Base-by-base conservation (phyloP, 108 stramenopile species). In the Pseudonitzschia pungens region DNA sequence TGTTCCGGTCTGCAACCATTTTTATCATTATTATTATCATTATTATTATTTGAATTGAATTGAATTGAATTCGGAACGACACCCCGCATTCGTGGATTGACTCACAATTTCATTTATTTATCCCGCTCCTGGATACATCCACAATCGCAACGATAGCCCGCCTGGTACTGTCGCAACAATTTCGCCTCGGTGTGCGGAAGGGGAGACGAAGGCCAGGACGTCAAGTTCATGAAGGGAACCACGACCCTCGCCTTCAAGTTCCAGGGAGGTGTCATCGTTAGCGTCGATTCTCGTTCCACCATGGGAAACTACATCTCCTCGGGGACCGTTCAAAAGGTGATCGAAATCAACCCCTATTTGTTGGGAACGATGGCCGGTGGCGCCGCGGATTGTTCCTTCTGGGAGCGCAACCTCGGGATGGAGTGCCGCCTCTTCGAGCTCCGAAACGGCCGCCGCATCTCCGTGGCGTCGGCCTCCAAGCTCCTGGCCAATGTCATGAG, bases 211-310 rank as follows among this genome's bases (percentile, higher is more conserved):
- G 48, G 75, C 11, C 96, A 96, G 77, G 67, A 78, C 5, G 93
- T 96, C 71, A 94, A 96, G 79, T 94, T 96, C 75, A 89, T 90
- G 79, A 96, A 99, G 87, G 99, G 99, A 59, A 99, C 99, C 31
- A 99, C 99, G 33, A 99, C 99, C 32, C 90, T 99, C 16, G 99
- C 98, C 8, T 99, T 99, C 87, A 99, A 98, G 80, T 98, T 98
- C 79, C 87, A 97, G 57, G 92, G 87, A 10, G 96, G 98, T 36
- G 95, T 99, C 72, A 94, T 99, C 68, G 91, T 95, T 58, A 82
- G 84, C 62, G 99, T 99, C 71, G 99, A 99, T 75, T 98, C 98
- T 36, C 93, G 99, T 48, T 91, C 96, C 20, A 98, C 99, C 60
- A 97, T 96, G 95, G 99, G 99, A 4, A 85, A 97, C 28, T 99